Evolutionary conservation across 2,329 filamentous ascomycete species (phyloP).

Genomic region (Xylaria sp.): DNA sequence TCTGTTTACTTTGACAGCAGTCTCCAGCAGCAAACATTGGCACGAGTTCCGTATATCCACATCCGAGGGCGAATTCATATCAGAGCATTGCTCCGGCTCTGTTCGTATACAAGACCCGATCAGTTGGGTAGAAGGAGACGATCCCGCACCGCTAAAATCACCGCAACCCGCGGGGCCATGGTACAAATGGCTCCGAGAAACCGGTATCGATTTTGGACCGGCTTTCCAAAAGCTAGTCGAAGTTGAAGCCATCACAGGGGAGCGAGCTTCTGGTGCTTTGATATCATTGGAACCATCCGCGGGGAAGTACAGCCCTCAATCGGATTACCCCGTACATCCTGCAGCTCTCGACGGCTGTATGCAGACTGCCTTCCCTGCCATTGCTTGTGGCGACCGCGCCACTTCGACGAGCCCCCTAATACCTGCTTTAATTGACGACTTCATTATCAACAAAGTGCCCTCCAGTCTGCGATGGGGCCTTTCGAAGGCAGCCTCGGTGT

Average conservation of each 20-base stretch:
- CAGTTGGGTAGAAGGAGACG: slow-evolving; percentile 3
- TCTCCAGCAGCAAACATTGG: slow-evolving; percentile 31
- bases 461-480: neutral
- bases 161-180: slow-evolving; percentile 26
- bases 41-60: slow-evolving; percentile 35
- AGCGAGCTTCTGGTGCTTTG: slow-evolving; percentile 15
- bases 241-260: slow-evolving; percentile 28
- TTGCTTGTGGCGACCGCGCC: slow-evolving; percentile 22
- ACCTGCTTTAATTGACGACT: slow-evolving; percentile 17
- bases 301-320: slow-evolving; percentile 30
- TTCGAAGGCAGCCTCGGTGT: neutral
- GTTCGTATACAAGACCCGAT: slow-evolving; percentile 29
- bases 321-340: slow-evolving; percentile 36
- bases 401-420: slow-evolving; percentile 22
- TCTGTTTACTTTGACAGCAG: slow-evolving; percentile 1
- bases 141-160: neutral
- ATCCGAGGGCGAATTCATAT: neutral
- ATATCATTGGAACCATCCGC: slow-evolving; percentile 30
- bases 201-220: slow-evolving; percentile 39
- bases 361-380: slow-evolving; percentile 25
- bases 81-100: slow-evolving; percentile 32
- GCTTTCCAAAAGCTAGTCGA: slow-evolving; percentile 30
- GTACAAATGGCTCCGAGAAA: slow-evolving; percentile 40
- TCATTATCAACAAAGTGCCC: slow-evolving; percentile 25
- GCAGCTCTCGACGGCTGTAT: slow-evolving; percentile 33